Base-by-base conservation (phyloP, 129 eudicot species). In the Rutidosis leptorrhynchoides region DNA sequence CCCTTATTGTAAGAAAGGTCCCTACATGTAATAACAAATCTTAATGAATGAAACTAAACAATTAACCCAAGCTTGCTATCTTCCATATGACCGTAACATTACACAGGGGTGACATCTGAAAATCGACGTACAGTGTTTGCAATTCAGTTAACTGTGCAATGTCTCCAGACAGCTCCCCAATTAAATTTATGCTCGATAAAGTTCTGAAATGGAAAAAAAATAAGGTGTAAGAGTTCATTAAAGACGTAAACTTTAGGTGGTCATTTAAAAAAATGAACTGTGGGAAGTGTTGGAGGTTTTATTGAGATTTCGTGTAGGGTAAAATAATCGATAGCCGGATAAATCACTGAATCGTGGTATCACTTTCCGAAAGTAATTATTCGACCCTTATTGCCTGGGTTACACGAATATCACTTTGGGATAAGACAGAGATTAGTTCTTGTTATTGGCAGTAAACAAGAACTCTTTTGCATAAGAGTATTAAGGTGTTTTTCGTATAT, bases 1-100 rank as follows among this genome's bases (percentile, higher is more conserved):
- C 78, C 90, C 70, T 59, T 65, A 68, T 94, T 94, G 76, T 82
- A 94, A 4, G 99, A 94, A 16, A 94, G 77, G 78, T 94, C 99
- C 81, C 99, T 94, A 74, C 65, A 74, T 49, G 49, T 7, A 26
- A 59, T 9, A 68, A 32, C 40, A 74, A 48, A 23, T 59, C 15
- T 7, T 21, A 75, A 25, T 46, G 62, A 48, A 15, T 35, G 1
- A 32, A 6, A 62, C 10, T 48, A 33, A 64, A 61, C 35, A 35
- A 48, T 26, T 24, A 56, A 14, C 11, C 5, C 55, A 71, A 8
- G 17, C 26, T 23, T 60, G 19, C 30, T 42, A 24, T 42, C 25
- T 40, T 40, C n/a, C 45, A 37, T 37, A 37, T 37, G n/a, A n/a
- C n/a, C n/a, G n/a, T n/a, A n/a, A n/a, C 45, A 37, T 37, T 37